phyloP scores from a whole-genome alignment of 2,329 filamentous ascomycete species.

The Albophoma yamanashiensis region DNA sequence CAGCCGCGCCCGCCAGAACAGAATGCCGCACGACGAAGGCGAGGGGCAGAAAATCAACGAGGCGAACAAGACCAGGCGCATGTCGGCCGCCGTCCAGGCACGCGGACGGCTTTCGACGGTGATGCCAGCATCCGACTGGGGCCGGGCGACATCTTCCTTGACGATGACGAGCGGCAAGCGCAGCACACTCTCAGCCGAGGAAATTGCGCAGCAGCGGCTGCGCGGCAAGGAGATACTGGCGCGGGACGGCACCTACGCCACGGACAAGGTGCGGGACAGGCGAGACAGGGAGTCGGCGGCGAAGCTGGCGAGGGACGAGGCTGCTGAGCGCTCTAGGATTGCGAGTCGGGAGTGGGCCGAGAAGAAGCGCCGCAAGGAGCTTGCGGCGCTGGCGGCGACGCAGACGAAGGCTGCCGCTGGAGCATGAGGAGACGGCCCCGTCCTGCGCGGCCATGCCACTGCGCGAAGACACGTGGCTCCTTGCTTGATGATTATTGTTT shows the following conservation, averaged over 20 bases:
- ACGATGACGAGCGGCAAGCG: slow-evolving; percentile 33
- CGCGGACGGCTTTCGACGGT: slow-evolving; percentile 17
- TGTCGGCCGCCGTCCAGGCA: slow-evolving; percentile 8
- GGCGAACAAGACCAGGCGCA: slow-evolving; percentile 12
- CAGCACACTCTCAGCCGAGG: slow-evolving; percentile 38
- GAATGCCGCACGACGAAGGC: slow-evolving; percentile 19
- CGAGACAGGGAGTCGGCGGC: slow-evolving; percentile 42
- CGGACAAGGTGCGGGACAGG: slow-evolving; percentile 41
- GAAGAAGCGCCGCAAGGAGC: slow-evolving; percentile 36
- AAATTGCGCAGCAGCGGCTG: slow-evolving; percentile 37
- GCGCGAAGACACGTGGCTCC: background rate
- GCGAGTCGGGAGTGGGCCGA: slow-evolving; percentile 53
- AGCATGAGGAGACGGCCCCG: background rate
- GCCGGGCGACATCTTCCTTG: slow-evolving; percentile 34
- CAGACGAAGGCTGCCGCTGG: slow-evolving; percentile 5
- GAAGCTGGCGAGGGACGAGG: slow-evolving; percentile 45
- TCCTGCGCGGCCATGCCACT: background rate
- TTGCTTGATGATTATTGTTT: background rate
- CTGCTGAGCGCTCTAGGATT: slow-evolving; percentile 48
- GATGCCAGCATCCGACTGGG: slow-evolving; percentile 12
- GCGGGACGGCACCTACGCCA: slow-evolving; percentile 36
- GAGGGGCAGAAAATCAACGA: slow-evolving; percentile 7
- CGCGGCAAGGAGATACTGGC: slow-evolving; percentile 44
- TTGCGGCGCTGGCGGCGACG: slow-evolving; percentile 10
- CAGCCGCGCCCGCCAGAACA: slow-evolving; percentile 44